Conservation (phyloP, 768 basidiomycete genomes). For the Scleroderma bovista region DNA sequence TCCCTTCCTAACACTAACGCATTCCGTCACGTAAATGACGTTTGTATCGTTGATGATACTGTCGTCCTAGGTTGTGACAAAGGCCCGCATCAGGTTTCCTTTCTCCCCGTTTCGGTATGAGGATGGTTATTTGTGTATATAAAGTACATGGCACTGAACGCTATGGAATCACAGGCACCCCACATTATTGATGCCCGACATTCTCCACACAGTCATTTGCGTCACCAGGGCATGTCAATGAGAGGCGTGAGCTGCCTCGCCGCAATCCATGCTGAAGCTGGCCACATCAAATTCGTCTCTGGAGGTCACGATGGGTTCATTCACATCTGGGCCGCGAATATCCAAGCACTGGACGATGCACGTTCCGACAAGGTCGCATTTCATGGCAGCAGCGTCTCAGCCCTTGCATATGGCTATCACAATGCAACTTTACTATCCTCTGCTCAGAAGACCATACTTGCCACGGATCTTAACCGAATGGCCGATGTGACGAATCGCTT, state of each 20-base stretch:
- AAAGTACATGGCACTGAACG: slow-evolving; percentile 14
- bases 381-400: slow-evolving; percentile 26
- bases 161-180: slow-evolving; percentile 22
- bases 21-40: slow-evolving; percentile 42
- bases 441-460: slow-evolving; percentile 30
- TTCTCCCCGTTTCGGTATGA: slow-evolving; percentile 32
- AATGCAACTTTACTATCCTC: slow-evolving; percentile 33
- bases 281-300: slow-evolving; percentile 38
- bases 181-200: slow-evolving; percentile 26
- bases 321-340: slow-evolving; percentile 33
- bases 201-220: slow-evolving; percentile 29
- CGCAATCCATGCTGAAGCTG: slow-evolving; percentile 26
- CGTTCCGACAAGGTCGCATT: slow-evolving; percentile 25
- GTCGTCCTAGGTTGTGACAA: slow-evolving; percentile 40
- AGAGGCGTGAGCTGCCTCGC: slow-evolving; percentile 41
- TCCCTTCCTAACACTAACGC: slow-evolving; percentile 35
- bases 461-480: slow-evolving; percentile 34
- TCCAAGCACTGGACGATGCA: slow-evolving; percentile 16
- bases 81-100: slow-evolving; percentile 39
- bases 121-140: slow-evolving; percentile 21
- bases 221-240: slow-evolving; percentile 17
- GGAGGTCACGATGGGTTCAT: slow-evolving; percentile 44
- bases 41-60: slow-evolving; percentile 36
- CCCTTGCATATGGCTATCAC: slow-evolving; percentile 35
- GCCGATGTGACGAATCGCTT: slow-evolving; percentile 24